Base-by-base conservation (phyloP, 768 basidiomycete species). In the Cytidiella melzeri region DNA sequence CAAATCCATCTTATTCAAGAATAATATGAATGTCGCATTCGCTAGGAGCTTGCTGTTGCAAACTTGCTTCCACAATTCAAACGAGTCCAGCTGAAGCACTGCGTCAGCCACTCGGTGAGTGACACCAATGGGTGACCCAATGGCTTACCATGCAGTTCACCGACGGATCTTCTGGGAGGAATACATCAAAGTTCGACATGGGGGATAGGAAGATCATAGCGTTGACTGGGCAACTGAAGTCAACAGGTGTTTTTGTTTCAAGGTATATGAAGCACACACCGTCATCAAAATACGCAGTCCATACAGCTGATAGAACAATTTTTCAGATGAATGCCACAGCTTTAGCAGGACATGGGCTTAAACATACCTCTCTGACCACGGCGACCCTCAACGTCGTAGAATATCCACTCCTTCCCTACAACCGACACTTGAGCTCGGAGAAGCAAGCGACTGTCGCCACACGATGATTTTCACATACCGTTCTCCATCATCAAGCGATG, bases 221-320 rank as follows among this genome's bases (percentile, higher is more conserved):
- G 54, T 80, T 77, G 39, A 83, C 81, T 80, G 47, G 19, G 41
- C 41, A 26, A 51, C 23, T 51, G 46, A n/a, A n/a, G 41, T 54
- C 18, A 11, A 23, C 13, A 34, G 5, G 41, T 48, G 44, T 39
- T 23, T 18, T 5, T 12, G 36, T 28, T 23, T 34, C 4, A 12
- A 26, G 15, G 37, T 20, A 18, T 4, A 12, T 36, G 10, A 41
- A n/a, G 15, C 23, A 55, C 69, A 42, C 44, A 81, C 81, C 77
- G 58, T 83, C 76, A 48, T 85, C 81, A 50, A 86, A 84, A 60
- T 78, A 86, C 23, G 83, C 81, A 1, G 77, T 78, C 84, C 83
- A 84, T 4, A 75, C 74, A 48, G 76, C 81, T 81, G 40, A 30
- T 19, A 39, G 12, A 18, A n/a, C n/a, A n/a, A 30, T 30, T 19